Evolutionary conservation across 2,329 filamentous ascomycete genomes (phyloP).

Genomic region (Orbilia ellipsospora): DNA sequence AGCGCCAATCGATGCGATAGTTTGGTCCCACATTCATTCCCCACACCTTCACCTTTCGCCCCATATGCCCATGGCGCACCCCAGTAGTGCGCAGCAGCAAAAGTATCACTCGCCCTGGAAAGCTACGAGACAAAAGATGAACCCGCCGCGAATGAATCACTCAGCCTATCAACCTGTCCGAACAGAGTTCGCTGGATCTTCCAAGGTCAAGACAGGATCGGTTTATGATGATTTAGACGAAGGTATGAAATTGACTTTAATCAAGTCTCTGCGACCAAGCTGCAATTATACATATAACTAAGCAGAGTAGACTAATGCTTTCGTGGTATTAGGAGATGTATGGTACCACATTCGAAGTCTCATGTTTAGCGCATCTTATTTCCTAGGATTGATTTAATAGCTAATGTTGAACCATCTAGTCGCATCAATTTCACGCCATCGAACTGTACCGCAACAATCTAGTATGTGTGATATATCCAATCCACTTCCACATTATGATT

Average conservation of each 20-base stretch:
- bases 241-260: background rate
- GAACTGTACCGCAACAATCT: slow-evolving; percentile 47
- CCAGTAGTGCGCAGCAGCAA: slow-evolving; percentile 1
- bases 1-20: slow-evolving; percentile 1
- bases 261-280: too few relatives aligned
- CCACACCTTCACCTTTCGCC: background rate
- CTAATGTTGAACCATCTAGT: background rate
- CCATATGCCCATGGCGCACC: slow-evolving; percentile 20
- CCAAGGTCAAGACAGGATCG: background rate
- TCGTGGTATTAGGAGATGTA: too few relatives aligned
- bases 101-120: slow-evolving; percentile 26
- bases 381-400: background rate
- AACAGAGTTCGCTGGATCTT: slow-evolving; percentile 28
- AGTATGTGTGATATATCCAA: slow-evolving; percentile 13
- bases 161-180: slow-evolving; percentile 35
- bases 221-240: slow-evolving; percentile 5
- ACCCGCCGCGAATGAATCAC: slow-evolving; percentile 19
- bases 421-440: slow-evolving; percentile 26
- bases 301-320: too few relatives aligned
- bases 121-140: slow-evolving; percentile 21
- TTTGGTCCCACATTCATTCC: background rate
- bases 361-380: too few relatives aligned
- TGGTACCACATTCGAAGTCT: too few relatives aligned
- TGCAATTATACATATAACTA: too few relatives aligned
- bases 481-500: background rate